A percentile compares a stretch with the other conserved stretches of the same genome.
phyloP scores from a whole-genome alignment of 768 basidiomycete genomes.

The Nidularia pulvinata region DNA sequence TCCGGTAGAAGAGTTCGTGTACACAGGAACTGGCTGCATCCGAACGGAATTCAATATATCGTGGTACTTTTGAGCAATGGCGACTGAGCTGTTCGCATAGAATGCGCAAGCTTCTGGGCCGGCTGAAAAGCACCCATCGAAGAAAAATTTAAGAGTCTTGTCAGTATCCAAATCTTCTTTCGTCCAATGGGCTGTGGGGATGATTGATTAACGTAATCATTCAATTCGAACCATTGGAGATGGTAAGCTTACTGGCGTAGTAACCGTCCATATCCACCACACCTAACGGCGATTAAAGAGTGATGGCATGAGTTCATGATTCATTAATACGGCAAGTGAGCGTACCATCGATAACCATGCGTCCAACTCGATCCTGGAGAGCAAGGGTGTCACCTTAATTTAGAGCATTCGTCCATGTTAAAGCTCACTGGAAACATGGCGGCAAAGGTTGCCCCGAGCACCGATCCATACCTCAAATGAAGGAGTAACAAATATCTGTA shows the following conservation, averaged over 20 bases:
- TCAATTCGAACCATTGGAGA: too few relatives aligned
- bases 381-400: background rate
- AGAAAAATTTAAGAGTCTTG: slow-evolving; percentile 31
- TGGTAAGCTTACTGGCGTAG: too few relatives aligned
- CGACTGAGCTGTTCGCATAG: slow-evolving; percentile 28
- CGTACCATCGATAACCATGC: slow-evolving; percentile 36
- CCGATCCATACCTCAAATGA: slow-evolving; percentile 17
- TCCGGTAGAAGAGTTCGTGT: slow-evolving; percentile 8
- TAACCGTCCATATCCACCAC: slow-evolving; percentile 37
- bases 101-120: slow-evolving; percentile 34
- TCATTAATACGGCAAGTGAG: too few relatives aligned
- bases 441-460: slow-evolving; percentile 27
- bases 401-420: background rate
- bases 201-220: too few relatives aligned
- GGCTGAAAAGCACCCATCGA: slow-evolving; percentile 29
- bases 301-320: too few relatives aligned
- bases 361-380: slow-evolving; percentile 31
- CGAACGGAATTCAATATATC: slow-evolving; percentile 24
- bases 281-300: too few relatives aligned
- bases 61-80: slow-evolving; percentile 31
- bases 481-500: background rate
- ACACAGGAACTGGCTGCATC: slow-evolving; percentile 29
- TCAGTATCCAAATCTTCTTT: slow-evolving; percentile 35
- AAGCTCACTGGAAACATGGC: slow-evolving; percentile 29
- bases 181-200: slow-evolving; percentile 22